These are phyloP conservation scores for slime mould (Dictyostelium discoideum) DNA, from an alignment of 78 protist genomes.

Conservation along the genomic window dicty_2.7 NC_007088.5:5030001-5030500, in stretches of 20 bases:
- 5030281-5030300: too few relatives aligned
- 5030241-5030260: too few relatives aligned
- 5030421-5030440: background rate
- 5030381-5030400: too few relatives aligned
- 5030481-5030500: too few relatives aligned
- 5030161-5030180: background rate
- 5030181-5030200: background rate
- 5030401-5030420: background rate
- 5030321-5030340: too few relatives aligned
- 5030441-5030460: background rate
- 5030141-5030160: background rate
- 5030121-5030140: background rate
- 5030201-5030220: too few relatives aligned
- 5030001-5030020: slow-evolving; percentile 25
- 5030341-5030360: too few relatives aligned
- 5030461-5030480: background rate
- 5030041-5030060: background rate
- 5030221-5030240: too few relatives aligned
- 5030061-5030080: background rate
- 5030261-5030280: too few relatives aligned
- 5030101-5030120: background rate
- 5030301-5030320: too few relatives aligned
- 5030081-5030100: background rate
- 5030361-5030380: too few relatives aligned
- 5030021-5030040: background rate